Base-by-base conservation (phyloP, 768 basidiomycete species). In the Obba rivulosa region DNA sequence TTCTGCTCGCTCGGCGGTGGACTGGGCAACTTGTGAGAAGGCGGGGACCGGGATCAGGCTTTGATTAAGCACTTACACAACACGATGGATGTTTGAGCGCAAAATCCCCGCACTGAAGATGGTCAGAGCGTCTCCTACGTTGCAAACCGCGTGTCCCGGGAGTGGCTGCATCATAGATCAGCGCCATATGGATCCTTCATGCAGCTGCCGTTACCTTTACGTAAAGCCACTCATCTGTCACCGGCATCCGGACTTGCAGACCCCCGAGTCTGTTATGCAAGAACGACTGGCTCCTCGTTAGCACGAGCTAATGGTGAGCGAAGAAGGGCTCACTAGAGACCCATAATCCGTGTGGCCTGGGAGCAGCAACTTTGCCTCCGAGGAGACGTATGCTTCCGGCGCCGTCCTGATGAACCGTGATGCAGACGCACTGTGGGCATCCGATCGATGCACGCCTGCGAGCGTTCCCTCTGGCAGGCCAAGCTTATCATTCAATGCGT, bases 161-260 rank as follows among this genome's bases (percentile, higher is more conserved):
- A 63, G 44, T 14, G 64, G 63, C 51, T 61, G 14, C 18, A n/a
- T 39, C 14, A 23, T 4, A 38, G 1, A 20, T 8, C 2, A 22
- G 34, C 34, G 20, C n/a, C n/a, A n/a, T n/a, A 11, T 52, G 34
- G 57, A 45, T 21, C 47, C 55, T 16, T 57, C 58, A 16, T 56
- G 57, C 4, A 56, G 57, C 10, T 58, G 42, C 11, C 16, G 53
- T 14, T 24, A 75, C 83, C 74, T 78, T 78, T 53, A 87, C 69
- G 52, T 85, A 87, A 58, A 76, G 76, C 85, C 85, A 87, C 21
- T 73, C 58, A 16, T 81, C 75, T 3, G 72, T 57, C 16, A 78
- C 81, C 0, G 82, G 83, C 0, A 75, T 73, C 28, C 85, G 66
- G 0, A 87, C 84, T 50, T 87, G 85, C 4, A 88, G 68, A 0